phyloP scores from a whole-genome alignment of 139 green algal species.

The Closterium sp. region DNA sequence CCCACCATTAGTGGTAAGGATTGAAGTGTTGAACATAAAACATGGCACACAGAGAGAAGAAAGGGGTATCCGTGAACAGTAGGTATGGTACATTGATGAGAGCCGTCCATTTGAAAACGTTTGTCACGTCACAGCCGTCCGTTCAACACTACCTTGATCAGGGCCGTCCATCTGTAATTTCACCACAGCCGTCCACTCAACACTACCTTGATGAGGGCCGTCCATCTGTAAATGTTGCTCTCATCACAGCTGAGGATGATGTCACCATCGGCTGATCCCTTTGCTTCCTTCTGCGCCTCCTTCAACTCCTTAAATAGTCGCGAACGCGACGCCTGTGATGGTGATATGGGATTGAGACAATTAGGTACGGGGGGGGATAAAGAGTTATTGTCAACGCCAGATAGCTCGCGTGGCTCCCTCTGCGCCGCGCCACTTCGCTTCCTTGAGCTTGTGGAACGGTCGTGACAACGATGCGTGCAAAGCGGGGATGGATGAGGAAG shows the following conservation, averaged over 20 bases:
- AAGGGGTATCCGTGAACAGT: no score
- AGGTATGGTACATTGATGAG: neutral
- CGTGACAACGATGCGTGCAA: conserved; percentile 27
- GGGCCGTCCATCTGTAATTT: neutral
- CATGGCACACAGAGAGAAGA: no score
- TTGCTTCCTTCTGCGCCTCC: conserved; percentile 28
- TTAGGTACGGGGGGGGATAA: neutral
- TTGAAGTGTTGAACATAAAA: no score
- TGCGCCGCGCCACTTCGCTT: no score
- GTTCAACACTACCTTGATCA: neutral
- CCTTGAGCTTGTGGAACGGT: conserved; percentile 45
- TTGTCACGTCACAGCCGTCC: neutral
- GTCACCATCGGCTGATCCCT: conserved; percentile 7
- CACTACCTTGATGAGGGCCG: neutral
- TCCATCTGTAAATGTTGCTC: conserved; percentile 6
- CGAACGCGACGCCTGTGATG: conserved; percentile 30
- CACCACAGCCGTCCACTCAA: no score
- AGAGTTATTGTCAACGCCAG: conserved; percentile 13
- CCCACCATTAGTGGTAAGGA: no score
- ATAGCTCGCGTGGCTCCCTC: neutral
- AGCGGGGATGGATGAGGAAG: neutral
- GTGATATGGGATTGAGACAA: neutral
- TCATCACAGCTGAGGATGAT: conserved; percentile 5
- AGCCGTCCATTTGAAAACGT: neutral
- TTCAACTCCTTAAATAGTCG: conserved; percentile 50